phyloP scores from a whole-genome alignment of 371 early-diverging fungal species.

The Mortierella sp. region DNA sequence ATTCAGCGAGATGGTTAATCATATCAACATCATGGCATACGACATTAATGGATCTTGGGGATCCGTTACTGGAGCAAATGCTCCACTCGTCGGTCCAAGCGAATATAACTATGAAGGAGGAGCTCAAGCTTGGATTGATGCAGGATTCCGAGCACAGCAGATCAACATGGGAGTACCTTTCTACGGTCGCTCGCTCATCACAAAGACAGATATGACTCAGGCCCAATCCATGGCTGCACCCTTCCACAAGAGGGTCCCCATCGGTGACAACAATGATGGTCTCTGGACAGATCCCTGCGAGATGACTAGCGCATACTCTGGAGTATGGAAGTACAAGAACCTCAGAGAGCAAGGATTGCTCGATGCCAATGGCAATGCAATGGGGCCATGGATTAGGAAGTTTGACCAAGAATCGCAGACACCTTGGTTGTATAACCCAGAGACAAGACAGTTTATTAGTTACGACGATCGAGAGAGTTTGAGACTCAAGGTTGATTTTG shows the following conservation, averaged over 20 bases:
- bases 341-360: conserved; percentile 74
- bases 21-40: conserved; percentile 72
- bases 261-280: conserved; percentile 67
- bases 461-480: conserved; percentile 76
- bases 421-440: conserved; percentile 76
- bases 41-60: conserved; percentile 66
- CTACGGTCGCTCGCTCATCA: conserved; percentile 68
- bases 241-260: conserved; percentile 34
- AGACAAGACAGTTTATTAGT: conserved; percentile 67
- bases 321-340: conserved; percentile 76
- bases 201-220: conserved; percentile 33
- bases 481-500: conserved; percentile 67
- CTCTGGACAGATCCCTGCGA: conserved; percentile 70
- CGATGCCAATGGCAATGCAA: conserved; percentile 61
- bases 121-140: conserved; percentile 64
- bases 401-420: conserved; percentile 71
- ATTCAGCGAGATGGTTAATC: conserved; percentile 69
- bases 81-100: conserved; percentile 63
- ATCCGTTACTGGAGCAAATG: conserved; percentile 71
- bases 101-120: conserved; percentile 39
- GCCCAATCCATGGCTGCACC: conserved; percentile 30
- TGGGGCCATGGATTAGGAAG: conserved; percentile 72
- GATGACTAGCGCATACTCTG: conserved; percentile 58
- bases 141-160: conserved; percentile 72
- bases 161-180: conserved; percentile 74